Evolutionary conservation across 805 yeast genomes (phyloP), one percentile per base, ranked within the genome.

Genomic region (Hanseniaspora valbyensis): DNA sequence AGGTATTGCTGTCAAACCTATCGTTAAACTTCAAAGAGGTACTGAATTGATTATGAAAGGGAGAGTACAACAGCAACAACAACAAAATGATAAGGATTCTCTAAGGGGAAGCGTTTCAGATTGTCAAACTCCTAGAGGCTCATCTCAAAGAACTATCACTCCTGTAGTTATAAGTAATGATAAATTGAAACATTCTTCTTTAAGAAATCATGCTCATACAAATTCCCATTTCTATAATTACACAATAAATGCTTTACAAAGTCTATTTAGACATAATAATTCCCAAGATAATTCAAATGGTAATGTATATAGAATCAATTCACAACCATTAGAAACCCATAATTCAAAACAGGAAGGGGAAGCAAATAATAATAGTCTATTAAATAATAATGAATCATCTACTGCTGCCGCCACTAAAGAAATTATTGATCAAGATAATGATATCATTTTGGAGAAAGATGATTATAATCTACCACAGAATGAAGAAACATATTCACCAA

Each of bases 1-100:
- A 0, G 87, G 84, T 53, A 83, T 80, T 70, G 87, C 89, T 32
- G 89, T 87, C 5, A 66, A 83, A 55, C 96, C 96, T 0, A 86
- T 88, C 52, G 74, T 85, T 39, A 74, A 80, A 52, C 69, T 88
- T 39, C 87, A 83, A 59, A 78, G 78, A 54, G 95, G 95, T 0
- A 85, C 95, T 0, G 95, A 86, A 60, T 54, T 61, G 0, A 69
- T 71, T 5, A 63, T 72, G 3, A 64, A 63, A 42, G 73, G 73
- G 2, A 59, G 73, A 57, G 72, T 73, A 67, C 54, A 44, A 60
- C 44, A 49, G 13, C 37, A 36, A 16, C 48, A 39, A 33, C 40
- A 34, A 16, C 28, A 41, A 44, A 28, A 19, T 44, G 28, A 32
- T 16, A 44, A 37, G 12, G 40, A 36, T 14, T 14, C 25, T 2